These are phyloP conservation scores for Saccharomyces jurei DNA, from an alignment of 805 yeast genomes.

Conservation along the genomic window DNA sequence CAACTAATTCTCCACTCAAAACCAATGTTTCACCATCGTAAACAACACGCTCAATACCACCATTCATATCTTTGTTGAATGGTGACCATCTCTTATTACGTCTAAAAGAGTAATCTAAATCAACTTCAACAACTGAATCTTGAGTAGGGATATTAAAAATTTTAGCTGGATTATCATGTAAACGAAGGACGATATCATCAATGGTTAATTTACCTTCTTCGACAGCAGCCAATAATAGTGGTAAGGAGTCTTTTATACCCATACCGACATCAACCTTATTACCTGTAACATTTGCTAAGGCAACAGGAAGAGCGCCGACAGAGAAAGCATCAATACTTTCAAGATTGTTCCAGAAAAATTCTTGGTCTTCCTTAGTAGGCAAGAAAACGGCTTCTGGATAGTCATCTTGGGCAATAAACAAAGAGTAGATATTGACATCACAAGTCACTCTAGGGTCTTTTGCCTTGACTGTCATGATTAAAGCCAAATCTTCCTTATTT, in stretches of 20 bases:
- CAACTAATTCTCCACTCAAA: constrained; percentile 70
- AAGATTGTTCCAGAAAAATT: constrained; percentile 71
- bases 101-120: constrained; percentile 55
- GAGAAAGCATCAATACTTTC: constrained; percentile 77
- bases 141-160: constrained; percentile 81
- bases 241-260: constrained; percentile 74
- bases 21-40: constrained; percentile 72
- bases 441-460: constrained; percentile 79
- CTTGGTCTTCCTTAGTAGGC: constrained; percentile 76
- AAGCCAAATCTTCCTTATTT: constrained; percentile 69
- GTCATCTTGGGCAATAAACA: constrained; percentile 67
- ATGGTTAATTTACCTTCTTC: constrained; percentile 61
- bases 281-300: constrained; percentile 59
- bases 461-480: constrained; percentile 77
- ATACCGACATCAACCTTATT: constrained; percentile 57
- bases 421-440: constrained; percentile 74
- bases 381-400: constrained; percentile 64
- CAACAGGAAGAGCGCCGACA: constrained; percentile 70
- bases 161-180: constrained; percentile 73
- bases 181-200: constrained; percentile 60
- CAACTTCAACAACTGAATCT: constrained; percentile 65
- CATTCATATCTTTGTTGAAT: constrained; percentile 48
- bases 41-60: constrained; percentile 84
- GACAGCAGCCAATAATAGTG: constrained; percentile 75
- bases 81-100: constrained; percentile 46